Base-by-base conservation (phyloP, 2,329 filamentous ascomycete species). In the Graphiopsis chlorocephala region DNA sequence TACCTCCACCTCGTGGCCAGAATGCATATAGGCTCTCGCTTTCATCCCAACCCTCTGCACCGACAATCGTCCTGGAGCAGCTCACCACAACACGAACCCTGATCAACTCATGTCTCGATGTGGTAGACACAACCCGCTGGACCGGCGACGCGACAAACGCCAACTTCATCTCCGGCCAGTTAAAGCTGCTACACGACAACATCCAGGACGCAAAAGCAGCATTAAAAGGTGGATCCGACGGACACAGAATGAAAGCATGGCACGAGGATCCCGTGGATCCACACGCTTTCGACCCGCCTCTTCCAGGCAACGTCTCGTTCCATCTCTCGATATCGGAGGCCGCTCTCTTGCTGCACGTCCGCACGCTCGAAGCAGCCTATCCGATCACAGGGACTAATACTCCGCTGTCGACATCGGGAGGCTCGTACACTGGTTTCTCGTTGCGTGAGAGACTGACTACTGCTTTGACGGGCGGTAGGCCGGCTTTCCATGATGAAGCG, bases 21-120 rank as follows among this genome's bases (percentile, higher is more conserved):
- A 73, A 76, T 33, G 81, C 78, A 69, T 85, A 81, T 72, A 82
- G 82, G 65, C 76, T 87, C 64, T 79, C 78, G 67, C 78, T 86
- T 58, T 85, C 83, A 7, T 80, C 79, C 52, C 77, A 79, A 4
- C 81, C 85, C n/a, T 78, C 81, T 56, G 83, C 84, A 4, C 84
- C 85, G 4, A 83, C 83, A 4, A 79, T 90, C 33, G 79, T 85
- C 15, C 84, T 98, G 59, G 83, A 86, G 17, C 88, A 93, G 65
- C 84, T 97, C 60, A 87, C 88, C 23, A 80, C 85, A 12, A 85
- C 95, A 14, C 86, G 92, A 67, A 86, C 87, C n/a, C 83, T 93
- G 47, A 88, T 98, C 70, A 94, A 90, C 66, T 86, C 92, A 72
- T 89, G 91, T 64, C 86, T 97, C 68, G 92, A 96, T 76, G 87